Conservation (phyloP, 78 protist genomes). For the slime mould (Dictyostelium discoideum) region dicty_2.7 NC_007090.3:999001-999500, state of each 20-base stretch:
- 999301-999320: constrained; percentile 71
- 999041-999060: not conserved
- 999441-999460: not conserved
- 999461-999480: not conserved
- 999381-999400: constrained; percentile 61
- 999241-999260: constrained; percentile 66
- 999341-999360: constrained; percentile 29
- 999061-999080: not conserved
- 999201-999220: constrained; percentile 66
- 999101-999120: constrained; percentile 2
- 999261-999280: constrained; percentile 71
- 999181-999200: constrained; percentile 4
- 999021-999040: not conserved
- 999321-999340: constrained; percentile 72
- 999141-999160: constrained; percentile 37
- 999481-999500: constrained; percentile 68
- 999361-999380: constrained; percentile 62
- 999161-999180: constrained; percentile 31
- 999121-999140: constrained; percentile 64
- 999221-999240: constrained; percentile 50
- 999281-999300: constrained; percentile 81
- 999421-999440: not conserved
- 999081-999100: not conserved
- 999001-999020: not conserved
- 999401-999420: not conserved